phyloP scores from a whole-genome alignment of 345 rosid genomes.

The Camelina hispida region DNA sequence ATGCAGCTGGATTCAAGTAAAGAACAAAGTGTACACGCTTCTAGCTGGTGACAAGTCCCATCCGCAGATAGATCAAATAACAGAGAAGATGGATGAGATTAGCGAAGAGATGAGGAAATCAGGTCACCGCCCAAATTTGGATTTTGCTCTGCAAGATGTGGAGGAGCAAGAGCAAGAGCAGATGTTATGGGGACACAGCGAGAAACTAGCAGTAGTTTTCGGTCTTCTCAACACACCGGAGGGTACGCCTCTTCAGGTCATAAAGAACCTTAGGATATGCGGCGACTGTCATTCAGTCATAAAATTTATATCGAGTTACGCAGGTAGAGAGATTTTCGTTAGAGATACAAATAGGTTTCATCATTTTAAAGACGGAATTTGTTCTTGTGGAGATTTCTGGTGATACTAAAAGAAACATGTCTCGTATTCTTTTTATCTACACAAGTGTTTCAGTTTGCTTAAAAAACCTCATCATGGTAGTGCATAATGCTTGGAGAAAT shows the following conservation, averaged over 20 bases:
- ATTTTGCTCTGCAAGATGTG: constrained; percentile 51
- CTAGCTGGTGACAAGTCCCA: constrained; percentile 56
- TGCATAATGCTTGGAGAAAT: background rate
- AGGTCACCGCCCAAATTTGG: constrained; percentile 43
- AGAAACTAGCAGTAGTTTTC: constrained; percentile 63
- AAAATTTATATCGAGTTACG: constrained; percentile 50
- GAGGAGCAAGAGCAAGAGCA: constrained; percentile 65
- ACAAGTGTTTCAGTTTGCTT: background rate
- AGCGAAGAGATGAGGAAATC: constrained; percentile 49
- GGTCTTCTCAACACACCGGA: constrained; percentile 61
- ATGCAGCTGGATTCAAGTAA: constrained; percentile 72
- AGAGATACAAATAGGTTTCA: constrained; percentile 64
- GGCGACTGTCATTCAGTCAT: constrained; percentile 57
- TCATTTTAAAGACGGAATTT: constrained; percentile 61
- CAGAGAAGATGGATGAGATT: constrained; percentile 50
- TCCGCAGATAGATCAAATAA: constrained; percentile 46
- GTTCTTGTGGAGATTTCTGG: constrained; percentile 74
- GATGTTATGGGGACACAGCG: constrained; percentile 64
- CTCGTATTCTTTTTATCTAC: background rate
- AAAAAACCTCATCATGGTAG: background rate
- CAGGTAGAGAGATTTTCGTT: constrained; percentile 50
- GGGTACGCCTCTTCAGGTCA: constrained; percentile 60
- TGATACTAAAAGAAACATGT: constrained; percentile 26
- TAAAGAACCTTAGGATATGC: constrained; percentile 78
- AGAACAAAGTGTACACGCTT: constrained; percentile 54